Conservation (phyloP, 768 basidiomycete genomes). For the Wakefieldia striispora region DNA sequence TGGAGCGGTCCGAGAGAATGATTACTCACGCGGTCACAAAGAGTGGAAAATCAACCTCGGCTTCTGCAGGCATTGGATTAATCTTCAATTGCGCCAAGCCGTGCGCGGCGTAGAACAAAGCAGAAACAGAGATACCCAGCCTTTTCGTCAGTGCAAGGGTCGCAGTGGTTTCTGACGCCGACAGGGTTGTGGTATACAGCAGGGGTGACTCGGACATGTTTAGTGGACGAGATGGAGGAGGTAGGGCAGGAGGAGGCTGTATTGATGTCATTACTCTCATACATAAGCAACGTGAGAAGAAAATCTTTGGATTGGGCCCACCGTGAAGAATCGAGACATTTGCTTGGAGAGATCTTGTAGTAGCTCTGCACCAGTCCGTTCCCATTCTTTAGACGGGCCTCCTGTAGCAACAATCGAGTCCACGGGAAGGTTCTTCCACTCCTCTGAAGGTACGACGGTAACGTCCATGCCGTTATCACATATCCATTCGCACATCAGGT, state of each 20-base stretch:
- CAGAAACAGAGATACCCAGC: conserved; percentile 11
- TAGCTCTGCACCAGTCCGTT: conserved; percentile 9
- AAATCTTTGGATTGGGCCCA: conserved; percentile 5
- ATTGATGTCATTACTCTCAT: not conserved
- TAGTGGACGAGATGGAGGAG: conserved; percentile 1
- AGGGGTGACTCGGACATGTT: conserved; percentile 12
- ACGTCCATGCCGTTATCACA: conserved; percentile 14
- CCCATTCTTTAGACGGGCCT: conserved; percentile 20
- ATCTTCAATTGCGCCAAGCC: conserved; percentile 21
- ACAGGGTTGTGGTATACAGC: not conserved
- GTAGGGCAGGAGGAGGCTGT: conserved; percentile 9
- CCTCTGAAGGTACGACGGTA: conserved; percentile 11
- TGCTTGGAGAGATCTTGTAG: conserved; percentile 10
- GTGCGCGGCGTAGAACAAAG: conserved; percentile 23
- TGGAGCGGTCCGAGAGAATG: not conserved
- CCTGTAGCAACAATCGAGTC: conserved; percentile 27
- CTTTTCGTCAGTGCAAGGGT: conserved; percentile 12
- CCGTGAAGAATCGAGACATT: not conserved
- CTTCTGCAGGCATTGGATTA: conserved; percentile 12
- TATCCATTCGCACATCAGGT: conserved; percentile 23
- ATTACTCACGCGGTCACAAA: conserved; percentile 11
- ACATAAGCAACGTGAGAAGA: not conserved
- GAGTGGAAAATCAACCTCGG: conserved; percentile 16
- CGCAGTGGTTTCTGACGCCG: conserved; percentile 11
- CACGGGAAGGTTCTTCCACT: conserved; percentile 27